Evolutionary conservation across 345 rosid species (phyloP).

Genomic region (Acer saccharum): DNA sequence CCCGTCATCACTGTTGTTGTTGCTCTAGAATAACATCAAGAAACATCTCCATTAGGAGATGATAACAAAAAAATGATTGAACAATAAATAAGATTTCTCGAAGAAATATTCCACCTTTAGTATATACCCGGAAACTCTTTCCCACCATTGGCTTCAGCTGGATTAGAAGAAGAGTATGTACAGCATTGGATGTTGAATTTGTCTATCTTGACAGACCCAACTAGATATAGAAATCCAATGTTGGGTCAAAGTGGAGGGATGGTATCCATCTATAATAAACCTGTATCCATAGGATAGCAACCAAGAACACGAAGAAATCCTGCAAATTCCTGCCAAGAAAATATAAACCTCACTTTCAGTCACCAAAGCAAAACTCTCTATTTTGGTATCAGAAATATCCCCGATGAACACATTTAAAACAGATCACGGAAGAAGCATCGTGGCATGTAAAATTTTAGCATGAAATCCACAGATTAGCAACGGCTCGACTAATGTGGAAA

Average conservation of each 20-base stretch:
- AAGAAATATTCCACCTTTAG: neutral
- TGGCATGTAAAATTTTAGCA: no score
- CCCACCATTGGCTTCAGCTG: slow-evolving; percentile 1
- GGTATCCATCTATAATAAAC: no score
- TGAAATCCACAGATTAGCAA: no score
- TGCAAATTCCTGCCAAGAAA: slow-evolving; percentile 65
- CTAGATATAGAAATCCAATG: neutral
- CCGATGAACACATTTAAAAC: no score
- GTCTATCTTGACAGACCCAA: slow-evolving; percentile 1
- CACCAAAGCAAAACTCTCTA: neutral
- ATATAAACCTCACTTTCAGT: neutral
- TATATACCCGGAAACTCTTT: neutral
- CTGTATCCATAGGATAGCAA: slow-evolving; percentile 59
- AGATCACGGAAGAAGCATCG: no score
- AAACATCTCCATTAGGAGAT: neutral
- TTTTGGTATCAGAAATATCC: no score
- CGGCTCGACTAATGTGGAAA: no score
- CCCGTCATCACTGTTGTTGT: no score
- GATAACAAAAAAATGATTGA: neutral
- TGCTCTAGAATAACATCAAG: no score
- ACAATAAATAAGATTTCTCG: no score
- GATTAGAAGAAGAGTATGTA: slow-evolving; percentile 10
- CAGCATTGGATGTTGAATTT: slow-evolving; percentile 10
- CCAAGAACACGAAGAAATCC: slow-evolving; percentile 83
- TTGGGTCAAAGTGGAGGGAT: neutral